A percentile compares a stretch with the other conserved stretches of the same genome.
Evolutionary conservation across 2,329 filamentous ascomycete species (phyloP).

Genomic region (Pseudocercospora cruenta): DNA sequence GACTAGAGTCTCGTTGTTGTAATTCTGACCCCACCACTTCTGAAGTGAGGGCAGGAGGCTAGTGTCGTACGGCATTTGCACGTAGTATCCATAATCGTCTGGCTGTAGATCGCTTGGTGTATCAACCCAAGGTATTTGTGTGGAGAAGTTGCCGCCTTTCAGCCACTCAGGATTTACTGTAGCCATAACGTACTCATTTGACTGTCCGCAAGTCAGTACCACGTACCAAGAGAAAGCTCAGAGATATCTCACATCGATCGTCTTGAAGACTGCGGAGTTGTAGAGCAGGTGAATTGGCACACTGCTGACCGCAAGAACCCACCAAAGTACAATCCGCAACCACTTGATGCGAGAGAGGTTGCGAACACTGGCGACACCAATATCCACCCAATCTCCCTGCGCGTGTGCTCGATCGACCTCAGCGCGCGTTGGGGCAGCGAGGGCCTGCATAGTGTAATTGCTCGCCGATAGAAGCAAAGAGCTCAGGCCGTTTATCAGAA

Average conservation of each 20-base stretch:
- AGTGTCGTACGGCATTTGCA: background rate
- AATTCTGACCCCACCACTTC: constrained; percentile 7
- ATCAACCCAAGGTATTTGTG: constrained; percentile 2
- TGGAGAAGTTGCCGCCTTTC: constrained; percentile 15
- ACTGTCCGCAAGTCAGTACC: background rate
- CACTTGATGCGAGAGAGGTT: constrained; percentile 40
- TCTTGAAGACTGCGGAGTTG: constrained; percentile 38
- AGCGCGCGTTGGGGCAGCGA: constrained; percentile 54
- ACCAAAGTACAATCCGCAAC: constrained; percentile 32
- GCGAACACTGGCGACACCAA: constrained; percentile 49
- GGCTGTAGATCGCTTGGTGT: background rate
- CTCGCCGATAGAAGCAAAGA: constrained; percentile 52
- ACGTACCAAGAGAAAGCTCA: no score
- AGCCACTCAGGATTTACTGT: constrained; percentile 21
- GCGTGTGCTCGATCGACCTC: constrained; percentile 56
- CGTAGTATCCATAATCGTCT: constrained; percentile 6
- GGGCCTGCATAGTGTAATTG: constrained; percentile 58
- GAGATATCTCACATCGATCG: constrained; percentile 5
- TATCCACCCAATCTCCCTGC: constrained; percentile 47
- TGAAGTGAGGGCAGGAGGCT: constrained; percentile 3
- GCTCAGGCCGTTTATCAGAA: constrained; percentile 54
- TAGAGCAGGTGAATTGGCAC: constrained; percentile 45
- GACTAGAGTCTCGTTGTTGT: constrained; percentile 10
- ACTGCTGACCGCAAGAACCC: constrained; percentile 37
- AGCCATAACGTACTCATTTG: constrained; percentile 28